Conservation (phyloP, 1,284 basidiomycete species). For the Megacollybia platyphylla region DNA sequence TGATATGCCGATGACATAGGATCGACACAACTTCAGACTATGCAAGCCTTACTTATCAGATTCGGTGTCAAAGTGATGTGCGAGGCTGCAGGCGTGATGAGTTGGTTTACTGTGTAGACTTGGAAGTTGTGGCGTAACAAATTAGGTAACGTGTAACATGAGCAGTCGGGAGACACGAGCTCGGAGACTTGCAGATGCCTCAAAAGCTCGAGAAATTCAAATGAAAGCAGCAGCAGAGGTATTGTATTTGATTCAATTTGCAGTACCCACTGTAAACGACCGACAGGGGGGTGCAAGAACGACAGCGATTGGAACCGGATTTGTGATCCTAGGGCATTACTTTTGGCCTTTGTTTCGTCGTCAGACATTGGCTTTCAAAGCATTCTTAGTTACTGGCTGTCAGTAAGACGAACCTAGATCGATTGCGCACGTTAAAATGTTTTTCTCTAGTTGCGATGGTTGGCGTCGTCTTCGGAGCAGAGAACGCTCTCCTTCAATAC, state of each 20-base stretch:
- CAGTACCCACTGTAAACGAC: conserved; percentile 1
- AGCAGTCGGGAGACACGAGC: conserved; percentile 19
- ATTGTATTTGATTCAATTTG: neutral
- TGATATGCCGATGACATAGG: too few relatives aligned
- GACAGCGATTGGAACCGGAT: conserved; percentile 40
- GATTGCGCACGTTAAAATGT: neutral
- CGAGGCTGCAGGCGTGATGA: too few relatives aligned
- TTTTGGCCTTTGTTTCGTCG: conserved; percentile 69
- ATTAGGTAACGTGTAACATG: conserved; percentile 13
- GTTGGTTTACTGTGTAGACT: too few relatives aligned
- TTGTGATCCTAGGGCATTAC: conserved; percentile 57
- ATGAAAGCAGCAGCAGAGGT: conserved; percentile 34
- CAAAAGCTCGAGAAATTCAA: conserved; percentile 43
- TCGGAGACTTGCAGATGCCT: conserved; percentile 35
- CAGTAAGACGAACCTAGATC: conserved; percentile 11
- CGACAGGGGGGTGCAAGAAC: conserved; percentile 41
- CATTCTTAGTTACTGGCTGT: conserved; percentile 55
- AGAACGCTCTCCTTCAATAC: conserved; percentile 61
- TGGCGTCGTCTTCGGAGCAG: conserved; percentile 66
- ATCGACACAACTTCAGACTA: too few relatives aligned
- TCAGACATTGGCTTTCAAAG: conserved; percentile 75
- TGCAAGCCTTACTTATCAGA: too few relatives aligned
- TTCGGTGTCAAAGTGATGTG: too few relatives aligned
- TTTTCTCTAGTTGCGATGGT: conserved; percentile 36
- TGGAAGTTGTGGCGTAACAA: too few relatives aligned